These are phyloP conservation scores for Tolypocladium amazonense DNA, from an alignment of 2,329 filamentous ascomycete species.

Conservation along the genomic window DNA sequence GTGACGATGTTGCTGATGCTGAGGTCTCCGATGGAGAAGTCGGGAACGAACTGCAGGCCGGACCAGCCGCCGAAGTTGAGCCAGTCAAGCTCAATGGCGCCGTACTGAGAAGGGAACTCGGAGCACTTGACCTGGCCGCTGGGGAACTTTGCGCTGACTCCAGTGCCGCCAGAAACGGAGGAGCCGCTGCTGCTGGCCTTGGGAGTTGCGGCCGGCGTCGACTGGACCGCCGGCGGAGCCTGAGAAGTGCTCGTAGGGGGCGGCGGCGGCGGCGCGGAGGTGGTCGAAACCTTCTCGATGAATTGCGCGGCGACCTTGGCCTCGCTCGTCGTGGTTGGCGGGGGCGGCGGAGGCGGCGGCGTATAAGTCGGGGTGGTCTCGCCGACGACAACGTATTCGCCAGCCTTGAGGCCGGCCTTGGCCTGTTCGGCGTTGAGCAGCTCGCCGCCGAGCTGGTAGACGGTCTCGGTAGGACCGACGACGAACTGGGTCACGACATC, in stretches of 20 bases:
- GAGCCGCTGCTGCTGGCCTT: slow-evolving; percentile 7
- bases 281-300: slow-evolving; percentile 30
- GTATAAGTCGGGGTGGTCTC: slow-evolving; percentile 43
- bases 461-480: slow-evolving; percentile 51
- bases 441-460: slow-evolving; percentile 62
- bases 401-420: slow-evolving; percentile 58
- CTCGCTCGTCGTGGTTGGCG: slow-evolving; percentile 22
- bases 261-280: slow-evolving; percentile 4
- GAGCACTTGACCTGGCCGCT: slow-evolving; percentile 62
- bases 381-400: slow-evolving; percentile 57
- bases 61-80: slow-evolving; percentile 65
- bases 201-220: slow-evolving; percentile 8
- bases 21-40: slow-evolving; percentile 35
- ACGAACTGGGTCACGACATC: slow-evolving; percentile 41
- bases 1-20: slow-evolving; percentile 57
- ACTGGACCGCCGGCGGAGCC: slow-evolving; percentile 2
- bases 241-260: slow-evolving; percentile 10
- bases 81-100: slow-evolving; percentile 61
- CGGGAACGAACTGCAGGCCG: slow-evolving; percentile 59
- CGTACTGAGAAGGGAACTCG: slow-evolving; percentile 70
- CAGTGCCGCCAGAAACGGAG: slow-evolving; percentile 26
- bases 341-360: slow-evolving; percentile 28
- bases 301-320: slow-evolving; percentile 34
- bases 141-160: slow-evolving; percentile 61
- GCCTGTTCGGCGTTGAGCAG: slow-evolving; percentile 53